Percentiles rank a stretch among this genome's conserved stretches.
Conservation (phyloP, 441 rosid genomes). For the Erodium moschatum region DNA sequence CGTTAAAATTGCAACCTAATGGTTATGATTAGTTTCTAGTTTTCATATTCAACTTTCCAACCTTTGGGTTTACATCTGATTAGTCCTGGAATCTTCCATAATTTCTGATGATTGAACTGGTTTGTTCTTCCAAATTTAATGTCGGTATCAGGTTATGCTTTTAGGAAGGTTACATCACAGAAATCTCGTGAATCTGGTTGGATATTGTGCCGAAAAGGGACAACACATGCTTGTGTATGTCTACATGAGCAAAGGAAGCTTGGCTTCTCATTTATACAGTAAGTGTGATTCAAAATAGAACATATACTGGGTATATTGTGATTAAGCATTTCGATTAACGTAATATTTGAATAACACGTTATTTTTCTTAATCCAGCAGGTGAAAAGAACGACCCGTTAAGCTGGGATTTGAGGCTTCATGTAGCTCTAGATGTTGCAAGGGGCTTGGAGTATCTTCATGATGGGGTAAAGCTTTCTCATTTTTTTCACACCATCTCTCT, state of each 20-base stretch:
- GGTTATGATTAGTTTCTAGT: too few relatives aligned
- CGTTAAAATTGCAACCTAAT: too few relatives aligned
- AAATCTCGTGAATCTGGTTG: constrained; percentile 84
- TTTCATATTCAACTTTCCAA: too few relatives aligned
- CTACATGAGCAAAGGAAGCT: constrained; percentile 94
- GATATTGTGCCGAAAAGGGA: constrained; percentile 92
- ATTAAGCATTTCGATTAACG: neutral
- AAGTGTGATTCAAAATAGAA: constrained; percentile 28
- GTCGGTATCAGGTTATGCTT: constrained; percentile 65
- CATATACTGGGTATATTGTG: neutral
- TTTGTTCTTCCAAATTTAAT: neutral
- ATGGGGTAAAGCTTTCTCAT: constrained; percentile 55
- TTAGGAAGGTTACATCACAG: constrained; percentile 95
- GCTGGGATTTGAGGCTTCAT: constrained; percentile 79
- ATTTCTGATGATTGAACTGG: constrained; percentile 1
- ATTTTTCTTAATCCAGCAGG: constrained; percentile 32
- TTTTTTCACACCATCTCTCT: constrained; percentile 1
- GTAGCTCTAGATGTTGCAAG: constrained; percentile 87
- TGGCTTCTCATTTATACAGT: constrained; percentile 90
- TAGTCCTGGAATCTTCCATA: neutral
- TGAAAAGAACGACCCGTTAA: constrained; percentile 44
- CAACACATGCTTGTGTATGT: constrained; percentile 90
- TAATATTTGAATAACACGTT: neutral
- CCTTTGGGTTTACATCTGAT: too few relatives aligned
- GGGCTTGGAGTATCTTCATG: constrained; percentile 96